Percentiles rank a stretch among this genome's conserved stretches.
Evolutionary conservation across 2,329 filamentous ascomycete species (phyloP).

Genomic region (Hymenotorrendiella dingleyae): DNA sequence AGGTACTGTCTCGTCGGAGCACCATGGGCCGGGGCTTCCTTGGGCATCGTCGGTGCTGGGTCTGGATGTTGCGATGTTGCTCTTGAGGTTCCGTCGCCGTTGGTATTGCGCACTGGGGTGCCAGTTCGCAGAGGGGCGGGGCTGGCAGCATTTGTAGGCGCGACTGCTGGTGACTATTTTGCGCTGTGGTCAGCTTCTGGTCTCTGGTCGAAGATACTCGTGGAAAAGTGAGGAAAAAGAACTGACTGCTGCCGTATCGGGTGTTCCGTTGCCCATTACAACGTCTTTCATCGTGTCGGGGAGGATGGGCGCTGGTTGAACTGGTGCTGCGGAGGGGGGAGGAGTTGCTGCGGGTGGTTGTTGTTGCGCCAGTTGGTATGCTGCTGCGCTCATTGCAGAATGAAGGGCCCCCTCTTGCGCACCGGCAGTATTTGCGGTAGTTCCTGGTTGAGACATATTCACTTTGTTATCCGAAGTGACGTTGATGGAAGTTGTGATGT

Average conservation of each 20-base stretch:
- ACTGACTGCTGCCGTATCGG: slow-evolving; percentile 22
- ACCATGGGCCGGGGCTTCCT: slow-evolving; percentile 57
- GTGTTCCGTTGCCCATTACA: slow-evolving; percentile 25
- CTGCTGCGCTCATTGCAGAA: background rate
- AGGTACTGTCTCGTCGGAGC: slow-evolving; percentile 65
- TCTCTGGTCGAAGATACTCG: too few species aligned
- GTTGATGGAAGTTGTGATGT: too few species aligned
- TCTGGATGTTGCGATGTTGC: slow-evolving; percentile 54
- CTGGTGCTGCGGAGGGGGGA: background rate
- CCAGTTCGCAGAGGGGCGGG: slow-evolving; percentile 36
- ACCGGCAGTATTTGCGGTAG: too few species aligned
- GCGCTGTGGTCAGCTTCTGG: slow-evolving; percentile 6
- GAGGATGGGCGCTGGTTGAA: slow-evolving; percentile 6
- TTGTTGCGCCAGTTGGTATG: background rate
- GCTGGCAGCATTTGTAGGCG: slow-evolving; percentile 22
- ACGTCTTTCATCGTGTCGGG: slow-evolving; percentile 20
- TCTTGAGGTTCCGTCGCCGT: slow-evolving; percentile 42
- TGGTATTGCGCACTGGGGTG: slow-evolving; percentile 40
- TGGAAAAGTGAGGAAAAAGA: background rate
- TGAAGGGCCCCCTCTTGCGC: too few species aligned
- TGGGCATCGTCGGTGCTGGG: slow-evolving; percentile 45
- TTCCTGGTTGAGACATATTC: too few species aligned
- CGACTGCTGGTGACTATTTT: slow-evolving; percentile 19
- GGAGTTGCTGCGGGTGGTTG: background rate
- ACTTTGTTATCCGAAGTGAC: too few species aligned